phyloP scores from a whole-genome alignment of 768 basidiomycete genomes.

The Hydnomerulius pinastri region DNA sequence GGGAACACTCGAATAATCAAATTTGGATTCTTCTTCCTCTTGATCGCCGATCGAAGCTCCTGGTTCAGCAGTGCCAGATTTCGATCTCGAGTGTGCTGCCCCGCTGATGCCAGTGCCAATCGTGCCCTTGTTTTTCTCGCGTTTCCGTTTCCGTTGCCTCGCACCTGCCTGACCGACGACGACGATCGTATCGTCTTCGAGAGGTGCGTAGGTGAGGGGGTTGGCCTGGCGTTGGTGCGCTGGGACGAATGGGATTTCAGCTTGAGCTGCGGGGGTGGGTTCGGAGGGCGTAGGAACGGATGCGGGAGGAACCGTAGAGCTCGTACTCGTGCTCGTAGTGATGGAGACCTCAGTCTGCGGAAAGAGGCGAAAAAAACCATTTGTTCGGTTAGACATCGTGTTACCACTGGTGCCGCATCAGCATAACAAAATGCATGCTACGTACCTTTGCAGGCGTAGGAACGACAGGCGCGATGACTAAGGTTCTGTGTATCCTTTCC shows the following conservation, averaged over 20 bases:
- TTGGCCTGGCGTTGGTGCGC: constrained; percentile 50
- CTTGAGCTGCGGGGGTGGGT: constrained; percentile 44
- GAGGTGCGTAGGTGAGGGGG: constrained; percentile 15
- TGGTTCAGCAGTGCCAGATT: constrained; percentile 3
- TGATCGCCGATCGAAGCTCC: constrained; percentile 9
- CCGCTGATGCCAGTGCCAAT: neutral
- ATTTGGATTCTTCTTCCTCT: constrained; percentile 42
- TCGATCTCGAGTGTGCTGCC: constrained; percentile 5
- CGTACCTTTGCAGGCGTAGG: constrained; percentile 35
- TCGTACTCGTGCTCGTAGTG: constrained; percentile 1
- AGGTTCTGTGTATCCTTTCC: constrained; percentile 64
- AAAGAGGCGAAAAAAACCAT: neutral
- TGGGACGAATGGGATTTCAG: constrained; percentile 81
- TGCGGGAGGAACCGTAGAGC: neutral
- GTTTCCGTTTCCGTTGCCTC: constrained; percentile 64
- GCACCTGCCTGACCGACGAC: constrained; percentile 65
- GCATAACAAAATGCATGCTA: constrained; percentile 1
- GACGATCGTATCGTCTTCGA: constrained; percentile 65
- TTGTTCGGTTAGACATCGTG: constrained; percentile 2
- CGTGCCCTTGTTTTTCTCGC: constrained; percentile 20
- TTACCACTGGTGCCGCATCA: constrained; percentile 1
- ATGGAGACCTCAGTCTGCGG: neutral
- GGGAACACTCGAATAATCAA: constrained; percentile 68
- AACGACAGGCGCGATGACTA: constrained; percentile 59
- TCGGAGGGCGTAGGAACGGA: constrained; percentile 23